phyloP scores from a whole-genome alignment of 305 asterid species.

The Fraxinus angustifolia region DNA sequence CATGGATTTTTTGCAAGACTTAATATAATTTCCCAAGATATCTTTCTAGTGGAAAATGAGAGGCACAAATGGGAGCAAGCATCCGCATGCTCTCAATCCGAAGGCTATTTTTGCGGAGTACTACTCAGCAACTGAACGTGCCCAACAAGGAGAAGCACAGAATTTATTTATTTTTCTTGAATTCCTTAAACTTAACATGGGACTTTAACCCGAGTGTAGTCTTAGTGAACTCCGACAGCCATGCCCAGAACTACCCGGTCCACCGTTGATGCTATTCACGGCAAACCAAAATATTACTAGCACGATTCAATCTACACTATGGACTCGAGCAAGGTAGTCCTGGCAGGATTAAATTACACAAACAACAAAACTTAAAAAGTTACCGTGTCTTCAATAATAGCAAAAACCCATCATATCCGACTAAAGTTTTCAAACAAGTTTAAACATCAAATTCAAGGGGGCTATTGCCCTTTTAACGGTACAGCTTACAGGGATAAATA shows the following conservation, averaged over 20 bases:
- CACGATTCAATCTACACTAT: background rate
- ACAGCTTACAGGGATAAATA: constrained; percentile 18
- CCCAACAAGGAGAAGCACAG: background rate
- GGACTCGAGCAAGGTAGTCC: background rate
- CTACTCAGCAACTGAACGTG: background rate
- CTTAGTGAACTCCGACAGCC: background rate
- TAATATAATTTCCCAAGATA: too few relatives aligned
- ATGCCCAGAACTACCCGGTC: background rate
- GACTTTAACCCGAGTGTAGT: background rate
- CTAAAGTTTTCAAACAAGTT: constrained; percentile 26
- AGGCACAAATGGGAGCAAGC: too few relatives aligned
- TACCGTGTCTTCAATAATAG: background rate
- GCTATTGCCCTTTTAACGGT: constrained; percentile 19
- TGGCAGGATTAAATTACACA: background rate
- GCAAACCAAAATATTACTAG: background rate
- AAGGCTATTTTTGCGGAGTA: too few relatives aligned
- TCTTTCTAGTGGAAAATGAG: too few relatives aligned
- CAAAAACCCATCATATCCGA: constrained; percentile 18
- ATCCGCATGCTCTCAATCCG: too few relatives aligned
- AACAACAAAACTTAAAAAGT: background rate
- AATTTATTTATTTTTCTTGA: background rate
- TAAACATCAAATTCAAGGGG: constrained; percentile 30
- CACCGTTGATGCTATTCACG: background rate
- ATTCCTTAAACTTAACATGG: background rate
- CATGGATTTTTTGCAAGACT: too few relatives aligned